These are phyloP conservation scores for Chloranthus sessilifolius DNA, from an alignment of 164 flowering plant species.

Conservation along the genomic window DNA sequence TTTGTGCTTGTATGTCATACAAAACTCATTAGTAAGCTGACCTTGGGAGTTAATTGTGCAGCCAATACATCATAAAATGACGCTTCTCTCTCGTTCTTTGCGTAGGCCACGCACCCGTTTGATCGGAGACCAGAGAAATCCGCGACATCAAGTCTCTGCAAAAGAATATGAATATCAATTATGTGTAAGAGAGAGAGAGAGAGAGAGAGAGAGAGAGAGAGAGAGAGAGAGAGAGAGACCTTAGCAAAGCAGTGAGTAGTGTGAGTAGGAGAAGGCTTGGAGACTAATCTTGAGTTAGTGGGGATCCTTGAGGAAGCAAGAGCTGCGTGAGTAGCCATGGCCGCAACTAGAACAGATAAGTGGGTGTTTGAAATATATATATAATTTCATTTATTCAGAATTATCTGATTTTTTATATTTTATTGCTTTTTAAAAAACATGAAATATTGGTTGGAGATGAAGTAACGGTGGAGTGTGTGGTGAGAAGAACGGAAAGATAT, in stretches of 20 bases:
- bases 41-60: slow-evolving; percentile 72
- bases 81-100: slow-evolving; percentile 42
- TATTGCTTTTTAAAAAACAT: background rate
- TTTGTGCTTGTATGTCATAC: too few species aligned
- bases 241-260: slow-evolving; percentile 65
- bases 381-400: background rate
- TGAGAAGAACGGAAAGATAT: slow-evolving; percentile 23
- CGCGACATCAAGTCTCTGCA: slow-evolving; percentile 63
- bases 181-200: background rate
- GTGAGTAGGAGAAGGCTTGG: slow-evolving; percentile 46
- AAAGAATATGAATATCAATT: background rate
- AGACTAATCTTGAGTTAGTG: slow-evolving; percentile 48
- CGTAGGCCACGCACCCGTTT: slow-evolving; percentile 38
- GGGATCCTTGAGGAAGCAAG: slow-evolving; percentile 86
- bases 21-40: slow-evolving; percentile 9
- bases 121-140: slow-evolving; percentile 79
- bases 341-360: slow-evolving; percentile 37
- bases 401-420: background rate
- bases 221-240: slow-evolving; percentile 30
- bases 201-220: slow-evolving; percentile 3
- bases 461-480: slow-evolving; percentile 31
- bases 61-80: slow-evolving; percentile 74
- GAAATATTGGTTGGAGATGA: slow-evolving; percentile 26
- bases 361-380: background rate
- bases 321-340: slow-evolving; percentile 93